These are phyloP conservation scores for Microcera coccophila DNA, from an alignment of 2,329 filamentous ascomycete species.

Conservation along the genomic window DNA sequence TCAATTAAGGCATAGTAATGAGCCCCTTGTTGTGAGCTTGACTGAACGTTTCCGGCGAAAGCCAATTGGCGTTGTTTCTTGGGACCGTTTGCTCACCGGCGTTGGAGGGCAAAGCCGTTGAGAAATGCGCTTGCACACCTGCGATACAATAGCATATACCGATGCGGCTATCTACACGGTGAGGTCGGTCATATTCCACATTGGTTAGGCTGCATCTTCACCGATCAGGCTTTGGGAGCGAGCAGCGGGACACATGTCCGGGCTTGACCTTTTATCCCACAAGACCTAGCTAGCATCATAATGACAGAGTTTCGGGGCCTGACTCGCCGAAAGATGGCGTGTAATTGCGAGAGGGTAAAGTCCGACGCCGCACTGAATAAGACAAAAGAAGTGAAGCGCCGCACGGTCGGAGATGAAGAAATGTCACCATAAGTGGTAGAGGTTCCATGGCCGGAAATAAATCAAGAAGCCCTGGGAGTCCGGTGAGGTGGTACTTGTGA, in stretches of 20 bases:
- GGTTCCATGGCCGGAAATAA: background rate
- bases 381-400: background rate
- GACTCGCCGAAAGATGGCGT: background rate
- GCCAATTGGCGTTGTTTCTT: background rate
- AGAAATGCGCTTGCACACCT: too few species aligned
- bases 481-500: background rate
- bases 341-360: background rate
- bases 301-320: background rate
- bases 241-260: background rate
- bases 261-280: too few species aligned
- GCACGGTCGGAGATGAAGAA: background rate
- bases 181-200: background rate
- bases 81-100: background rate
- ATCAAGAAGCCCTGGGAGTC: background rate
- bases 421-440: background rate
- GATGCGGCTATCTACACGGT: background rate
- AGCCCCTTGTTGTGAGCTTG: too few species aligned
- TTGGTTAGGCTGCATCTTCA: background rate
- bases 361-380: background rate
- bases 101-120: background rate
- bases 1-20: too few species aligned
- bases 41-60: too few species aligned
- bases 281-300: too few species aligned
- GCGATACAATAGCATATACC: too few species aligned
- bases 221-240: background rate